Conservation (phyloP, 208 protist species). For the Leishmania major region DNA sequence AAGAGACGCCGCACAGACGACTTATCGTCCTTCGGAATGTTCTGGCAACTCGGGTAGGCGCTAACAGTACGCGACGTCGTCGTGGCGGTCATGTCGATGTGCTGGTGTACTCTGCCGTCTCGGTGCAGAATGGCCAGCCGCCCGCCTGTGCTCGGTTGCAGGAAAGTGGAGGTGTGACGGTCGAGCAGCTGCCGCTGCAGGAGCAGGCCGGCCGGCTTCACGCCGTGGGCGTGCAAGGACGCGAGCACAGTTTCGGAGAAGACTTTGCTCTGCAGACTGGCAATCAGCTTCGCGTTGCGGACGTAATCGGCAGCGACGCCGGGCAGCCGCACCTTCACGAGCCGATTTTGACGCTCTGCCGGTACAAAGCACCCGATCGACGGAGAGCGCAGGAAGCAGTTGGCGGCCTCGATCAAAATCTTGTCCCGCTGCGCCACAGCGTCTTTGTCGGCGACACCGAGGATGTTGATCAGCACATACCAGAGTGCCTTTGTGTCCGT, state of each 20-base stretch:
- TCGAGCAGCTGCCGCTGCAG: constrained; percentile 71
- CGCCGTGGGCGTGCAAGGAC: constrained; percentile 45
- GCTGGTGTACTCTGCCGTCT: constrained; percentile 69
- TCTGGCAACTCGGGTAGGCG: constrained; percentile 87
- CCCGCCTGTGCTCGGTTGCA: constrained; percentile 43
- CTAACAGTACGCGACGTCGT: constrained; percentile 83
- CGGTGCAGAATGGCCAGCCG: constrained; percentile 59
- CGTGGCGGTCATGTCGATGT: constrained; percentile 85
- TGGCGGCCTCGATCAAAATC: constrained; percentile 53
- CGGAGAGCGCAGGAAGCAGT: constrained; percentile 59
- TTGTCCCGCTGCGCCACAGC: constrained; percentile 48
- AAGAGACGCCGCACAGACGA: constrained; percentile 79
- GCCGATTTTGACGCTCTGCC: constrained; percentile 36
- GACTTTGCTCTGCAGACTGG: constrained; percentile 39
- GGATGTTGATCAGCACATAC: constrained; percentile 76
- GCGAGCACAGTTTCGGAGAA: constrained; percentile 58
- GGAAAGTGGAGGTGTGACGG: constrained; percentile 53
- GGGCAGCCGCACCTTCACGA: constrained; percentile 54
- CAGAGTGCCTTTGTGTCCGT: constrained; percentile 87
- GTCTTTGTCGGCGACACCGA: constrained; percentile 39
- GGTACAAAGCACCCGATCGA: constrained; percentile 74
- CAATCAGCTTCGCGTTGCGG: constrained; percentile 34
- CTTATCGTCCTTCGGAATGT: constrained; percentile 90
- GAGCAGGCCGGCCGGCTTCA: constrained; percentile 60
- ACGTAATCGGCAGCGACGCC: constrained; percentile 60